Base-by-base conservation (phyloP, 2,329 filamentous ascomycete species). In the Verticillium isaacii region DNA sequence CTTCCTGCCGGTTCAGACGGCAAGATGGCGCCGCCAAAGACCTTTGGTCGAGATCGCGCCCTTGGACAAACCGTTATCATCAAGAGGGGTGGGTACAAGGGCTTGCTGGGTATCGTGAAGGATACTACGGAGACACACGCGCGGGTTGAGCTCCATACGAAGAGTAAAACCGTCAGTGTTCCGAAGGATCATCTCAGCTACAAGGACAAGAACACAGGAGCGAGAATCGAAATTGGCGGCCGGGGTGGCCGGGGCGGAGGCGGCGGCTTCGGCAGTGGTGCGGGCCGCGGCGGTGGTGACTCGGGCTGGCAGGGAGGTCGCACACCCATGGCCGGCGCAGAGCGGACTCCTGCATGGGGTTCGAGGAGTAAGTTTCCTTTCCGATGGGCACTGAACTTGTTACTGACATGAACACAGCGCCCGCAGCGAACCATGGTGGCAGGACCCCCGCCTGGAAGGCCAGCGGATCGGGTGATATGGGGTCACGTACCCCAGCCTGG, bases 21-120 rank as follows among this genome's bases (percentile, higher is more conserved):
- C 59, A 82, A 73, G 67, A 82, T 79, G 80, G 84, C 88, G 15
- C 93, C 93, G 55, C 90, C 90, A 50, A 90, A 89, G 73, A 85
- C 87, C 59, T 92, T 92, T 69, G 87, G 90, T 25, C 87, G 93
- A 45, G 95, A 99, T 74, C 87, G 88, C 61, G 83, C 95, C 32
- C 88, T 98, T 65, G 93, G 93, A 54, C 94, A 97, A 78, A 97
- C 93, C 0, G 93, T 98, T 55, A 92, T 89, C 59, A 90, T 98
- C 70, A 87, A 89, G 62, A 92, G 89, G 72, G 95, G 95, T 32
- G 88, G 90, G 25, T 93, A 94, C 80, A 99, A 99, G 77, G 94
- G 94, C 61, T 82, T 97, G 54, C 81, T 98, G 52, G 95, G 95
- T 68, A 96, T 97, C 67, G 93, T 99, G 68, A 97, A 97, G 73